Evolutionary conservation across 495 filamentous ascomycete species (phyloP).

Genomic region (Hypoxylon trugodes): DNA sequence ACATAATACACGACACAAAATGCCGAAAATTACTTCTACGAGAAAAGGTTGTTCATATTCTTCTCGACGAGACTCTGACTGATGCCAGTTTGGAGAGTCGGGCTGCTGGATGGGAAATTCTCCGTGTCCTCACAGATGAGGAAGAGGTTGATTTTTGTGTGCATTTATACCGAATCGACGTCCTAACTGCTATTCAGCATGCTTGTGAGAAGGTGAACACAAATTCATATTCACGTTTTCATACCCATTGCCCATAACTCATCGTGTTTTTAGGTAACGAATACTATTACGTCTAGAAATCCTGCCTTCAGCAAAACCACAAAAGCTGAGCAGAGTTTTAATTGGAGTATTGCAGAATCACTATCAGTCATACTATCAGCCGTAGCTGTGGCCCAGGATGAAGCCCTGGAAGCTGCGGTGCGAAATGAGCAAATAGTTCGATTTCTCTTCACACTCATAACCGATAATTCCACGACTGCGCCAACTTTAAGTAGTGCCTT

Average conservation of each 20-base stretch:
- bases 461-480: slow-evolving; percentile 42
- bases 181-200: slow-evolving; percentile 63
- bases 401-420: slow-evolving; percentile 60
- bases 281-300: slow-evolving; percentile 50
- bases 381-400: slow-evolving; percentile 61
- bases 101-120: slow-evolving; percentile 67
- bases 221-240: not conserved
- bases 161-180: slow-evolving; percentile 65
- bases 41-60: slow-evolving; percentile 66
- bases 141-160: slow-evolving; percentile 69
- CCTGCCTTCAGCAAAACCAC: slow-evolving; percentile 51
- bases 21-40: slow-evolving; percentile 66
- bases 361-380: slow-evolving; percentile 54
- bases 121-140: slow-evolving; percentile 63
- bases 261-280: slow-evolving; percentile 48
- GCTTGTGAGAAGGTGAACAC: slow-evolving; percentile 60
- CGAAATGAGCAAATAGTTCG: slow-evolving; percentile 54
- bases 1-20: slow-evolving; percentile 65
- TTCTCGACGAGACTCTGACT: slow-evolving; percentile 67
- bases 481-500: slow-evolving; percentile 54
- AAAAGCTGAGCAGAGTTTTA: slow-evolving; percentile 58
- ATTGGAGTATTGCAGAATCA: slow-evolving; percentile 60
- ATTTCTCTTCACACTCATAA: slow-evolving; percentile 60
- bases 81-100: slow-evolving; percentile 65
- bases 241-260: too few species aligned